Evolutionary conservation across 192 early-diverging fungal species (phyloP), one percentile per base, ranked within the genome.

Genomic region (Podochytrium sp.): DNA sequence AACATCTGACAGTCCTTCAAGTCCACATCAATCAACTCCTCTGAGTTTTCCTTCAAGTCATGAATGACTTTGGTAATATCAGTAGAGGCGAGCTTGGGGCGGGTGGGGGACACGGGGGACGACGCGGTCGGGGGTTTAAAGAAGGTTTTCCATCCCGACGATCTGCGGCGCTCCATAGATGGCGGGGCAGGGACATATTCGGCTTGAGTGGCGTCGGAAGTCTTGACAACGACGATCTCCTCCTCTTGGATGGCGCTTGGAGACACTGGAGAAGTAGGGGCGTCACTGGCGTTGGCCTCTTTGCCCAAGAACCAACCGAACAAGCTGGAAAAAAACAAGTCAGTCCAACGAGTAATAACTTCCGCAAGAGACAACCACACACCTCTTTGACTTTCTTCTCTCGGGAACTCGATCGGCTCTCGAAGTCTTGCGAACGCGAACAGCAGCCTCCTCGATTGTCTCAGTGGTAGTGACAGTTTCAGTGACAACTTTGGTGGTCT

Each of bases 1-100:
- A 77, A 72, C 23, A 77, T 37, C 16, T 61, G 59, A 37, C 43
- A 78, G 43, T 77, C 72, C 35, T 77, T 52, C 75, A 77, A 39
- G 51, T 77, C 76, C 30, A 77, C 16, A 10, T 35, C 37, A 4
- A 60, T 33, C 2, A 71, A 27, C 16, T 18, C 40, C 23, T 41
- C 40, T 38, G 33, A 37, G 0, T 71, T 60, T 16, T 57, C 56
- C 25, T 43, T 47, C 10, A 71, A 25, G 7, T 71, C 69, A n/a
- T 71, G 55, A 34, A 71, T 71, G 6, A 71, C 12, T n/a, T 55
- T n/a, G 25, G 29, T 34, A 59, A 71, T 32, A 14, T 71, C 69
- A 41, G 53, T 23, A 2, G 38, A 33, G 41, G 56, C 27, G 18
- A 63, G 10, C 52, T 76, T 68, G 1, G 68, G 10, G 7, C 29